Evolutionary conservation across 305 asterid genomes (phyloP), one percentile per base, ranked within the genome.

Genomic region (Fraxinus platypoda): DNA sequence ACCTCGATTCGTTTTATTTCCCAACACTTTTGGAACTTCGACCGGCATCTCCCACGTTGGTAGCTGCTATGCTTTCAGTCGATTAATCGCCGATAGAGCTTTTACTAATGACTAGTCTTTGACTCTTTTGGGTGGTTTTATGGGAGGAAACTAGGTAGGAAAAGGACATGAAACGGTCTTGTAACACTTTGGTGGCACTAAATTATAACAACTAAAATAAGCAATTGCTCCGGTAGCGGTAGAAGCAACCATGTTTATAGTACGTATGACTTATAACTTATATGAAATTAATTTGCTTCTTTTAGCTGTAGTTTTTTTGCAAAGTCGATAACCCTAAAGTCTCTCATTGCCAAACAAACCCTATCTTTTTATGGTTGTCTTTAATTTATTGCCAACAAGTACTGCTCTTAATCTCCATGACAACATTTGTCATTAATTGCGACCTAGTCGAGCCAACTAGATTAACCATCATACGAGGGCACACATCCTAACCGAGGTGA

Each of bases 191-290:
- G 83, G 31, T 7, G 78, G 49, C 33, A 37, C 38, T 19, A 75
- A 76, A 2, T 74, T 86, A 70, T 64, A 80, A 9, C 74, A 30
- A 15, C 84, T 84, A 38, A 35, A 83, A 62, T 84, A 83, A 79
- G 88, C 80, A 28, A 81, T 87, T 1, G 85, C 86, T 11, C 85
- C 85, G 0, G 83, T 73, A 9, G 89, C 77, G 33, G 93, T 34
- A 30, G 91, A 79, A 33, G 89, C 83, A 12, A 90, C 88, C 92
- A 87, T 90, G 84, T 68, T 0, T 78, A 8, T 11, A 8, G 26
- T 19, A n/a, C 52, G 25, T 38, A 15, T 11, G 38, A 25, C 33
- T 72, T 41, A 15, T 19, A 3, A 19, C 33, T 72, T 43, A 15
- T 19, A 3, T n/a, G 31, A 23, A 62, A 8, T 62, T 62, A 6